Percentiles rank a stretch among this genome's conserved stretches.
phyloP scores from a whole-genome alignment of 2,329 filamentous ascomycete genomes.

The Paecilomyces dactylethromorphus region DNA sequence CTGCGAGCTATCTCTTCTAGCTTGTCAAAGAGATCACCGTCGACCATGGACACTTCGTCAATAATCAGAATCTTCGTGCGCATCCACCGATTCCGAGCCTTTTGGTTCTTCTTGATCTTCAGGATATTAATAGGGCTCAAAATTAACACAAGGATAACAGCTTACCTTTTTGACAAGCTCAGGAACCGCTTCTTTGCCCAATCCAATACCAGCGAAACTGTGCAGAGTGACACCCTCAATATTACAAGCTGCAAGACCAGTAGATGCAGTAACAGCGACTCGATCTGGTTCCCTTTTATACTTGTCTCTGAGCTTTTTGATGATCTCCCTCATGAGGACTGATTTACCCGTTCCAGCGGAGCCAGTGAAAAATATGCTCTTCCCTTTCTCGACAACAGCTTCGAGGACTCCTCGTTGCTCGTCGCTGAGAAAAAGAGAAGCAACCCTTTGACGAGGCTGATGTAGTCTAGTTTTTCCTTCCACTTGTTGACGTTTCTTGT shows the following conservation, averaged over 20 bases:
- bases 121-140: constrained; percentile 9
- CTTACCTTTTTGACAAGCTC: constrained; percentile 70
- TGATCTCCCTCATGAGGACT: constrained; percentile 88
- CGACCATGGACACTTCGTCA: constrained; percentile 98
- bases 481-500: constrained; percentile 44
- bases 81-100: constrained; percentile 83
- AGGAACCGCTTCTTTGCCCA: constrained; percentile 80
- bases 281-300: constrained; percentile 70
- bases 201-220: constrained; percentile 89
- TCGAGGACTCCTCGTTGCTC: constrained; percentile 82
- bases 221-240: constrained; percentile 93
- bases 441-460: constrained; percentile 29
- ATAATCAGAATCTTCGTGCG: constrained; percentile 81
- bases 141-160: not conserved
- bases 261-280: constrained; percentile 90
- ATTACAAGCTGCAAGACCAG: constrained; percentile 91
- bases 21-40: constrained; percentile 95
- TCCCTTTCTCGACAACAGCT: constrained; percentile 69
- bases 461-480: constrained; percentile 34
- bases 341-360: constrained; percentile 96
- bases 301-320: constrained; percentile 70
- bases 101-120: constrained; percentile 72
- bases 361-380: constrained; percentile 96
- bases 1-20: constrained; percentile 78
- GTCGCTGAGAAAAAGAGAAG: constrained; percentile 66